phyloP scores from a whole-genome alignment of 768 basidiomycete species.

The Boletus sensibilis region DNA sequence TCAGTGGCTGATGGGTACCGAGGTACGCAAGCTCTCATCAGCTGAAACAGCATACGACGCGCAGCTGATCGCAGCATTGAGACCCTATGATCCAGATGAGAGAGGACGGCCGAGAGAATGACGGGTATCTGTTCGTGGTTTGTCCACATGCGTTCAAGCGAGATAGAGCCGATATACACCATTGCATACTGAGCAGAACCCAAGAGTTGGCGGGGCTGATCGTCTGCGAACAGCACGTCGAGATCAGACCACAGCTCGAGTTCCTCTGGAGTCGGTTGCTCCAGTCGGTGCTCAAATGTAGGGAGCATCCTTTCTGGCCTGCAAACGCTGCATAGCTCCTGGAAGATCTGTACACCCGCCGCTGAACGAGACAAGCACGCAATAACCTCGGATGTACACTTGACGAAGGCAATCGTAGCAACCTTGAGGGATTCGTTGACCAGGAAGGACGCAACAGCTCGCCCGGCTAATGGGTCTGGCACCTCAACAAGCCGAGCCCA shows the following conservation, averaged over 20 bases:
- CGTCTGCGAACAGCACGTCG: conserved; percentile 66
- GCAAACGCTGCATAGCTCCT: conserved; percentile 81
- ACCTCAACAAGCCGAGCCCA: conserved; percentile 79
- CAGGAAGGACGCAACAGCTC: conserved; percentile 77
- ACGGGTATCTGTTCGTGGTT: conserved; percentile 64
- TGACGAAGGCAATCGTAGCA: conserved; percentile 73
- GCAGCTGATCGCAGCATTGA: conserved; percentile 68
- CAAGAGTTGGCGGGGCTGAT: conserved; percentile 65
- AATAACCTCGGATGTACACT: conserved; percentile 76
- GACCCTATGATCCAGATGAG: conserved; percentile 77
- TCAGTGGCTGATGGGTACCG: conserved; percentile 74
- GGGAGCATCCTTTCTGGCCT: conserved; percentile 85
- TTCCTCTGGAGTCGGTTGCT: conserved; percentile 58
- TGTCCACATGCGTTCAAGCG: conserved; percentile 76
- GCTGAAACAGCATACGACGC: conserved; percentile 79
- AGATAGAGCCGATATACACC: conserved; percentile 77
- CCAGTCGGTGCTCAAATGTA: conserved; percentile 67
- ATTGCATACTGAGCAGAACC: conserved; percentile 88
- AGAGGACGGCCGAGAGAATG: conserved; percentile 77
- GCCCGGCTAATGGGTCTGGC: conserved; percentile 70
- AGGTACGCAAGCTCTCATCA: conserved; percentile 78
- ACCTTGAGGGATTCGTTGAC: conserved; percentile 87
- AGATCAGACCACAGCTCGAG: conserved; percentile 79
- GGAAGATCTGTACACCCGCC: conserved; percentile 70
- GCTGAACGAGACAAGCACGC: conserved; percentile 80